A percentile compares a stretch with the other conserved stretches of the same genome.
Evolutionary conservation across 2,329 filamentous ascomycete species (phyloP).

Genomic region (Phialemoniopsis sp.): DNA sequence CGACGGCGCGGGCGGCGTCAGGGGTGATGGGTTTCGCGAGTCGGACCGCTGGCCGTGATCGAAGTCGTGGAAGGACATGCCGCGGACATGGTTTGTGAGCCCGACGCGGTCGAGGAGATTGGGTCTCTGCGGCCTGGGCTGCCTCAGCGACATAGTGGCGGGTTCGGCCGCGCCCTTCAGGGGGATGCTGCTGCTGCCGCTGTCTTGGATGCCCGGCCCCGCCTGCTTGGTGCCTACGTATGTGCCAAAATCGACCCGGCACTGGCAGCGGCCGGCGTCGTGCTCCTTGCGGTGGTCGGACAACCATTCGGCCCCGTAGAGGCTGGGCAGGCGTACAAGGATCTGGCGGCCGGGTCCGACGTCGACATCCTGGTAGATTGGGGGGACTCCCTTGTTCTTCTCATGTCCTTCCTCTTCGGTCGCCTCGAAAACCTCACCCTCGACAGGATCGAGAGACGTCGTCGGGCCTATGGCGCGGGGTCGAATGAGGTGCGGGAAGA

Average conservation of each 20-base stretch:
- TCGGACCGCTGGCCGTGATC: too few species aligned
- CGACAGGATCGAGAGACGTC: not conserved
- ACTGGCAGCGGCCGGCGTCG: slow-evolving; percentile 25
- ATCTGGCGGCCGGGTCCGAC: slow-evolving; percentile 7
- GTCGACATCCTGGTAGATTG: slow-evolving; percentile 10
- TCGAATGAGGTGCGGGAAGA: slow-evolving; percentile 28
- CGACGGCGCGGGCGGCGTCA: too few species aligned
- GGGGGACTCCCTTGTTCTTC: slow-evolving; percentile 1
- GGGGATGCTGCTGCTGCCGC: too few species aligned
- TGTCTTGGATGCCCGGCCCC: not conserved
- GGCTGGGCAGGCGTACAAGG: slow-evolving; percentile 23
- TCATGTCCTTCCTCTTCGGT: not conserved
- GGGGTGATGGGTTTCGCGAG: too few species aligned
- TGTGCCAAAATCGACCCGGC: slow-evolving; percentile 23
- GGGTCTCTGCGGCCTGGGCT: too few species aligned
- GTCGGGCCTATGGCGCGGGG: slow-evolving; percentile 21
- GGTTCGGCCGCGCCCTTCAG: too few species aligned
- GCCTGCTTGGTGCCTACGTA: slow-evolving; percentile 11
- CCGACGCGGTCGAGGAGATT: too few species aligned
- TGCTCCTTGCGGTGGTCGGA: slow-evolving; percentile 31
- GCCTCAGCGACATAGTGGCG: too few species aligned
- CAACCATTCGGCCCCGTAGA: slow-evolving; percentile 36
- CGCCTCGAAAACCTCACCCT: not conserved
- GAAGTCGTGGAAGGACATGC: too few species aligned
- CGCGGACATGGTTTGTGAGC: too few species aligned